These are phyloP conservation scores for Moringa oleifera DNA, from an alignment of 345 rosid genomes.

Conservation along the genomic window DNA sequence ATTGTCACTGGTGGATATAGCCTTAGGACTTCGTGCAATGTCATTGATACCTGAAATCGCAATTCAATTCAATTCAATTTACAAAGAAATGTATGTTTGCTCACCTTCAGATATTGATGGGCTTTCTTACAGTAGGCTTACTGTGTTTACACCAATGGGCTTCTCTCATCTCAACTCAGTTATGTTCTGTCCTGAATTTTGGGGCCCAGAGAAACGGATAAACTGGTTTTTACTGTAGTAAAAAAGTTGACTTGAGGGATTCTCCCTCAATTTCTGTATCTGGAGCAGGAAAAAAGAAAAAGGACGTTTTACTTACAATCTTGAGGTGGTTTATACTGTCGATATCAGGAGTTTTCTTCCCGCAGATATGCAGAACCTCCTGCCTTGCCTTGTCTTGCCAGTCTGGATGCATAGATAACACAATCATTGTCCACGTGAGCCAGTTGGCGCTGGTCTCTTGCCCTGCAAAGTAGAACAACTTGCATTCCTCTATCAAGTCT, in stretches of 20 bases:
- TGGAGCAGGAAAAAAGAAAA: too few relatives aligned
- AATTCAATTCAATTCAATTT: too few relatives aligned
- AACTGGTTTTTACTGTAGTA: too few relatives aligned
- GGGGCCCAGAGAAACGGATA: too few relatives aligned
- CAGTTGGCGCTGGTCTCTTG: conserved; percentile 32
- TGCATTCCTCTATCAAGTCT: conserved; percentile 30
- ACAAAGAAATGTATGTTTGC: too few relatives aligned
- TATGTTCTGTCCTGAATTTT: too few relatives aligned
- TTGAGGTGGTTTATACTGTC: conserved; percentile 21
- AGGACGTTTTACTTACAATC: conserved; percentile 25
- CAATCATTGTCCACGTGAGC: conserved; percentile 26
- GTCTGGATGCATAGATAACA: conserved; percentile 17
- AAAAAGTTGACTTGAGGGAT: too few relatives aligned
- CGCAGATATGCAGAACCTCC: conserved; percentile 19
- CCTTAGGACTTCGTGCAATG: conserved; percentile 16
- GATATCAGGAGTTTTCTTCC: conserved; percentile 8
- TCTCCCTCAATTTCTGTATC: too few relatives aligned
- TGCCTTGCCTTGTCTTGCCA: conserved; percentile 30
- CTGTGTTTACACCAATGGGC: too few relatives aligned
- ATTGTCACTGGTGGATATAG: conserved; percentile 16
- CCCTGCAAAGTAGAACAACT: conserved; percentile 36
- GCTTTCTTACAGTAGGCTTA: too few relatives aligned
- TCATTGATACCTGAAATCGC: conserved; percentile 16
- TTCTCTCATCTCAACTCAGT: too few relatives aligned
- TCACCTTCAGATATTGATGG: background rate